Evolutionary conservation across 2,329 filamentous ascomycete species (phyloP), one percentile per base, ranked within the genome.

Genomic region (Diaporthe sp.): DNA sequence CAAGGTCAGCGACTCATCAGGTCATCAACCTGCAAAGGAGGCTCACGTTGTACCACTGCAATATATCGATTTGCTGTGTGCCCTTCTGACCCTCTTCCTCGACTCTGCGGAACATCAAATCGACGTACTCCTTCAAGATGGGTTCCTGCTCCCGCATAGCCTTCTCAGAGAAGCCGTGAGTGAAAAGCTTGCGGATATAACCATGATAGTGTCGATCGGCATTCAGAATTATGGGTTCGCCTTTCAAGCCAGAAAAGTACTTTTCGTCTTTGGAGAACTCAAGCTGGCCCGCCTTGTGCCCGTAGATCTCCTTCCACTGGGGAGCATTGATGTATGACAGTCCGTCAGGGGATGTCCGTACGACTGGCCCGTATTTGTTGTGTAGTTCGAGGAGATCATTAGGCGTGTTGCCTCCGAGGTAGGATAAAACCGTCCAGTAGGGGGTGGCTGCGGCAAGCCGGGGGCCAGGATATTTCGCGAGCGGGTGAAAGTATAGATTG

Each of bases 361-460:
- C 62, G 6, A 74, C 73, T 25, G 28, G 58, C 6, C 72, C 72
- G 42, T 74, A 70, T 25, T 67, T 68, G 19, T 75, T 44, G 34
- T 75, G 74, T n/a, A 76, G 53, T 15, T 70, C 71, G 2, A 60
- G 51, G 39, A 79, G 53, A 65, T 76, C 77, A 46, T 53, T 39
- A 13, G 78, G 76, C 37, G 78, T 72, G 15, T 77, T 65, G 13
- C 80, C 80, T 12, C 68, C 74, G 0, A 80, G 37, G 71, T 67
- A 76, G 17, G 76, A 74, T 19, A 4, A 61, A 4, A 25, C 22
- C 22, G 78, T 65, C 78, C 78, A 79, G 17, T 77, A 79, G 1
- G 79, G 79, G 2, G 10, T 75, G 1, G 49, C 42, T n/a, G 70
- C 70, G 49, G 57, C 57, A 46, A 72, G 55, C 4, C 57, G 42